Base-by-base conservation (phyloP, 129 eudicot species). In the Pittosporum tobira region DNA sequence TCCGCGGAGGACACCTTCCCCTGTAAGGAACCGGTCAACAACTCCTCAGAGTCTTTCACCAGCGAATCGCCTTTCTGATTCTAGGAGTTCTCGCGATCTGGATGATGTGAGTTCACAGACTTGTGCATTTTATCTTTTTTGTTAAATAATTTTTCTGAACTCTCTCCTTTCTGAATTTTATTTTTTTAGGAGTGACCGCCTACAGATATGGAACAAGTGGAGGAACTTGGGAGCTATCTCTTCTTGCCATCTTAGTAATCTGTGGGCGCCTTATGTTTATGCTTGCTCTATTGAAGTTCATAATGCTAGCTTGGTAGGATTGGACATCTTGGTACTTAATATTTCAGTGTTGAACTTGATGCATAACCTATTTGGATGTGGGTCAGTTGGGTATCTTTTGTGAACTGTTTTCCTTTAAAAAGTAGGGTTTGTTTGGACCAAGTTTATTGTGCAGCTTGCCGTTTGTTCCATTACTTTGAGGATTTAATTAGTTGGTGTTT, bases 41-140 rank as follows among this genome's bases (percentile, higher is more conserved):
- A 61, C 65, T 66, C 73, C 77, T 36, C 72, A n/a, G 25, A 67
- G 63, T 51, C 71, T 49, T 52, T 79, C 85, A 20, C 83, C 73
- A 22, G 21, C 52, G 5, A 61, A 43, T 22, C 66, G 70, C 18
- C 43, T 12, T 44, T 44, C 43, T 47, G 75, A 63, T 72, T 69
- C 82, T 15, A 70, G 63, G 22, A 80, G 87, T 25, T 72, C 72
- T 40, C 68, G 15, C 4, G 21, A 61, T 48, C 59, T 53, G 43
- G 56, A 48, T 36, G 59, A 77, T 51, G 84, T 84, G 54, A 62
- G 77, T 59, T 66, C 52, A 14, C 60, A 16, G 27, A 37, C 42
- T 42, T 26, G 54, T 25, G 16, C 6, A 27, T 22, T 43, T 3
- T 0, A 19, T 11, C 9, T 15, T 25, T 36, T 23, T 6, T 28